Evolutionary conservation across 2,329 filamentous ascomycete genomes (phyloP).

Genomic region (Pseudopithomyces maydicus): DNA sequence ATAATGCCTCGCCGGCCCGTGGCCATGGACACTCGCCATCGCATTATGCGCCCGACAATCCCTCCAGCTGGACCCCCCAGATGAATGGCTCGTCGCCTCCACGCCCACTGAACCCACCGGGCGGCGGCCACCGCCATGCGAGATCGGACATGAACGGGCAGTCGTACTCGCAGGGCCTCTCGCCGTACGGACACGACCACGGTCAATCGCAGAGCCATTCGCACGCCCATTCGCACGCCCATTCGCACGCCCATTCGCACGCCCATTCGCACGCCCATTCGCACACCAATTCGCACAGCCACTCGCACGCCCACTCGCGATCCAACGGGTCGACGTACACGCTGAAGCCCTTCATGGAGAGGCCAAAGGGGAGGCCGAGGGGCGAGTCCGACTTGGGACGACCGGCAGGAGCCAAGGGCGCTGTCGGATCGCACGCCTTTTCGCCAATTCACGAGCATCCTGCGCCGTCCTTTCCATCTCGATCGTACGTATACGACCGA

Average conservation of each 20-base stretch:
- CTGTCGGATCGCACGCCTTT: conserved; percentile 33
- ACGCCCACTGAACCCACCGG: conserved; percentile 19
- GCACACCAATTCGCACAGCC: conserved; percentile 32
- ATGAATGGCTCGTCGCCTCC: conserved; percentile 28
- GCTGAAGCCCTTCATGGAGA: conserved; percentile 35
- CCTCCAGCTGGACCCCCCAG: conserved; percentile 24
- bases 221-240: conserved; percentile 32
- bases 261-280: conserved; percentile 31
- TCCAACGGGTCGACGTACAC: conserved; percentile 37
- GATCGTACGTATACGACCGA: conserved; percentile 27
- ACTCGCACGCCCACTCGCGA: conserved; percentile 24
- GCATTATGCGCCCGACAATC: conserved; percentile 36
- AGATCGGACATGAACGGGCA: conserved; percentile 45
- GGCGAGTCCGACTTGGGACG: conserved; percentile 54
- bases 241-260: conserved; percentile 26
- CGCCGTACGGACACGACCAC: conserved; percentile 35
- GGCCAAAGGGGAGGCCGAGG: conserved; percentile 44
- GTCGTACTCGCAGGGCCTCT: conserved; percentile 33
- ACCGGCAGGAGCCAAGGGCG: conserved; percentile 31
- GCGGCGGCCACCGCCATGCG: conserved; percentile 33
- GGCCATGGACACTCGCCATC: conserved; percentile 47
- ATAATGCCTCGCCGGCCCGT: conserved; percentile 37
- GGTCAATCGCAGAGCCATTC: conserved; percentile 31
- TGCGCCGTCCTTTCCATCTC: conserved; percentile 15
- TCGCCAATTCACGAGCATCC: conserved; percentile 41